Conservation (phyloP, 2,329 filamentous ascomycete species). For the Botrytis tulipae region DNA sequence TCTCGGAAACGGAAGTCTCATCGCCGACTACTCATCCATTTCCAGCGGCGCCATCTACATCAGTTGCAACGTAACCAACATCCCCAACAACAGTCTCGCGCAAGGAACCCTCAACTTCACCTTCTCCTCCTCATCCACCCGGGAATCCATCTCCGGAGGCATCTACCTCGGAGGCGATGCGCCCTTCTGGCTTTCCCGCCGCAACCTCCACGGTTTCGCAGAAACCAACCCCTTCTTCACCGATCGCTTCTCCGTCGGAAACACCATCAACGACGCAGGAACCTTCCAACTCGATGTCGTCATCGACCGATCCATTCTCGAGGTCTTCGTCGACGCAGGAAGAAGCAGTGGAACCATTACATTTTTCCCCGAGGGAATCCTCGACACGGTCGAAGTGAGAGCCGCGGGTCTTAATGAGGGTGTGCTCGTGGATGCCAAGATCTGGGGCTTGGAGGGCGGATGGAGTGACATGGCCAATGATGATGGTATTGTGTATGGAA, state of each 20-base stretch:
- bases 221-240: conserved; percentile 51
- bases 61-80: conserved; percentile 51
- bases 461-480: conserved; percentile 35
- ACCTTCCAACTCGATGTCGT: conserved; percentile 45
- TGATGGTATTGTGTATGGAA: conserved; percentile 32
- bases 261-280: conserved; percentile 29
- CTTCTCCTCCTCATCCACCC: conserved; percentile 48
- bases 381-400: conserved; percentile 37
- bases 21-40: conserved; percentile 51
- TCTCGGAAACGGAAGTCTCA: conserved; percentile 49
- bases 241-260: conserved; percentile 47
- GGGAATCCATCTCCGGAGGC: conserved; percentile 50
- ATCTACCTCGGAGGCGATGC: conserved; percentile 49
- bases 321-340: conserved; percentile 54
- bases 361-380: conserved; percentile 47
- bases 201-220: conserved; percentile 46
- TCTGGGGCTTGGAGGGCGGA: conserved; percentile 42
- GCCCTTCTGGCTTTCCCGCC: conserved; percentile 52
- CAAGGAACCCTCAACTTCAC: conserved; percentile 50
- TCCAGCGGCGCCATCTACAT: conserved; percentile 53
- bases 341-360: conserved; percentile 49
- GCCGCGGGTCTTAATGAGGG: conserved; percentile 34
- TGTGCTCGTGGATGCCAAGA: conserved; percentile 33
- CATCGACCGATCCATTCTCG: conserved; percentile 54
- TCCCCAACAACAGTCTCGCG: conserved; percentile 32